These are phyloP conservation scores for Neofusicoccum cordaticola DNA, from an alignment of 2,329 filamentous ascomycete genomes.

Conservation along the genomic window DNA sequence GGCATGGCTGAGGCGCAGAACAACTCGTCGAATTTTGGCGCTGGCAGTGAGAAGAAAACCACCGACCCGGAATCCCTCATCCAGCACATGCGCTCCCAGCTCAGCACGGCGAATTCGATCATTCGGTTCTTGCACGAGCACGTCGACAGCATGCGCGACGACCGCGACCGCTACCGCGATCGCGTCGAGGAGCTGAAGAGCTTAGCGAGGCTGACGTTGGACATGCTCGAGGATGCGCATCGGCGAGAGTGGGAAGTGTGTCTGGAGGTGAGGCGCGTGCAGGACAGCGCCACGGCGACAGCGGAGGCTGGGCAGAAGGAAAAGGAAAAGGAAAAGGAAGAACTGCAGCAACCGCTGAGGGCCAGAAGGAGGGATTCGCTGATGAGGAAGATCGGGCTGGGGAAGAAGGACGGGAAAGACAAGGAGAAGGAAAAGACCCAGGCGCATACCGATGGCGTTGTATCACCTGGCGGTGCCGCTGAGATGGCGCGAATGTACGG, in stretches of 20 bases:
- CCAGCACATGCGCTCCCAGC: conserved; percentile 8
- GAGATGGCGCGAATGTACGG: neutral
- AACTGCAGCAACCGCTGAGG: neutral
- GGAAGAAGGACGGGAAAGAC: neutral
- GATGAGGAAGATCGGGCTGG: neutral
- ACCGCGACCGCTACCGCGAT: neutral
- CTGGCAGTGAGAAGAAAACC: neutral
- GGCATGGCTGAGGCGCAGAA: neutral
- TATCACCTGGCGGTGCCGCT: no score
- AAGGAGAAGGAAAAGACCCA: neutral
- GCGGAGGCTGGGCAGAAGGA: neutral
- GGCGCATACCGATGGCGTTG: no score
- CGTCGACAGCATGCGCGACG: conserved; percentile 16
- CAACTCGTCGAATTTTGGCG: no score
- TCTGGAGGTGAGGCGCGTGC: neutral
- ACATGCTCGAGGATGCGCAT: conserved; percentile 12
- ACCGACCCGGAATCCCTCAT: neutral
- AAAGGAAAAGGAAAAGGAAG: neutral
- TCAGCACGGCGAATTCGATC: conserved; percentile 11
- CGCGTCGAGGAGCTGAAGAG: conserved; percentile 16
- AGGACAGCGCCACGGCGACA: neutral
- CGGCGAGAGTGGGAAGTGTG: conserved; percentile 13
- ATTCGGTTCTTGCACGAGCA: conserved; percentile 14
- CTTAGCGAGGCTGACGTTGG: neutral
- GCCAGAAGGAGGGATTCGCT: neutral